A percentile compares a stretch with the other conserved stretches of the same genome.
Conservation (phyloP, 2,329 filamentous ascomycete genomes). For the Fusarium veterinarium region DNA sequence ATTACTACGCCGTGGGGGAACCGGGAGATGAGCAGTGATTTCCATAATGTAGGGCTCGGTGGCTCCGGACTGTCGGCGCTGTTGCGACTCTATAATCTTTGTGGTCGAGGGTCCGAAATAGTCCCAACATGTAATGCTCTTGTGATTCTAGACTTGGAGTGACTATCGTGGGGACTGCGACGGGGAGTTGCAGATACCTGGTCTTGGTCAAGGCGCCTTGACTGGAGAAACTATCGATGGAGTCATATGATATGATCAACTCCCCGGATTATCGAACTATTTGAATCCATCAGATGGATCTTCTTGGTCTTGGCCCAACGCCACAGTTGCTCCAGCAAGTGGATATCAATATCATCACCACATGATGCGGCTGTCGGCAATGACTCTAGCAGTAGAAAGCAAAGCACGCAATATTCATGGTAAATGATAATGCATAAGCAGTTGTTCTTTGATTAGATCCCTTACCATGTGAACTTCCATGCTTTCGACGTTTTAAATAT, state of each 20-base stretch:
- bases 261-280: constrained; percentile 23
- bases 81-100: neutral
- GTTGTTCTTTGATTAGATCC: neutral
- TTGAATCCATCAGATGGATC: neutral
- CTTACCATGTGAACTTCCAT: neutral
- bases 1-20: neutral
- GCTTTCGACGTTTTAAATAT: neutral
- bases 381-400: neutral
- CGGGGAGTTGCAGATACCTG: neutral
- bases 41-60: constrained; percentile 4
- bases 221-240: constrained; percentile 8
- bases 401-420: neutral
- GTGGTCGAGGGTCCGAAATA: neutral
- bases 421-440: neutral
- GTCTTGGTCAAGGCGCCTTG: constrained; percentile 4
- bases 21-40: neutral
- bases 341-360: neutral
- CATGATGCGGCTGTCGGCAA: neutral
- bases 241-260: constrained; percentile 20
- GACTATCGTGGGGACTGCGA: neutral
- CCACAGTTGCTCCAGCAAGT: neutral
- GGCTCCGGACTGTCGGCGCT: constrained; percentile 21
- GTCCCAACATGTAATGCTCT: neutral
- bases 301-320: neutral
- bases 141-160: neutral